These are phyloP conservation scores for Xylaria arbuscula DNA, from an alignment of 2,329 filamentous ascomycete genomes.

Conservation along the genomic window DNA sequence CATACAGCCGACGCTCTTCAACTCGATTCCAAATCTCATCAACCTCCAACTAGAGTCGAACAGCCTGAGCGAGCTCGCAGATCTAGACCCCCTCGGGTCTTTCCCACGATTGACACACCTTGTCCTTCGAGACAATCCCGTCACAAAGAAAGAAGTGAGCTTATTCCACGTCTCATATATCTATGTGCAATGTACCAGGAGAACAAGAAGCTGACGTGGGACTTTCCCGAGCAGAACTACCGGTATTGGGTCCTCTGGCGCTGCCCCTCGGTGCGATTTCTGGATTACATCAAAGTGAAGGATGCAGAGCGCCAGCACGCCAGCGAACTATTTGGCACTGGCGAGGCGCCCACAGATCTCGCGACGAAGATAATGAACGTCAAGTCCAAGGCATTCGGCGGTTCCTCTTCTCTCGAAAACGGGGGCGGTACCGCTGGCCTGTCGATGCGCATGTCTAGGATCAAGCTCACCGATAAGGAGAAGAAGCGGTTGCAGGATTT, in stretches of 20 bases:
- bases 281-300: constrained; percentile 94
- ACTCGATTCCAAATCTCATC: constrained; percentile 82
- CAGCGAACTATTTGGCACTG: constrained; percentile 83
- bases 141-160: constrained; percentile 89
- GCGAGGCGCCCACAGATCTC: constrained; percentile 80
- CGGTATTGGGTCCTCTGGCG: constrained; percentile 91
- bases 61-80: constrained; percentile 82
- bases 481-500: constrained; percentile 85
- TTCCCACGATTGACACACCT: constrained; percentile 81
- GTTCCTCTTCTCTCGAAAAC: constrained; percentile 55
- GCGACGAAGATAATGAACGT: constrained; percentile 86
- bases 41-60: constrained; percentile 88
- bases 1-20: constrained; percentile 80
- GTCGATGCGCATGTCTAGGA: constrained; percentile 74
- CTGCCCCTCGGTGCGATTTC: constrained; percentile 84
- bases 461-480: constrained; percentile 89
- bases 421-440: constrained; percentile 59
- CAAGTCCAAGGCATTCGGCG: constrained; percentile 81
- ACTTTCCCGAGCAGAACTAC: constrained; percentile 81
- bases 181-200: neutral
- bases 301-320: constrained; percentile 82
- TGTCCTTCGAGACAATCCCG: constrained; percentile 85
- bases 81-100: constrained; percentile 81
- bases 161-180: neutral
- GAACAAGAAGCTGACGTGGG: constrained; percentile 14